Base-by-base conservation (phyloP, 2,329 filamentous ascomycete genomes). In the Talaromyces sp. region DNA sequence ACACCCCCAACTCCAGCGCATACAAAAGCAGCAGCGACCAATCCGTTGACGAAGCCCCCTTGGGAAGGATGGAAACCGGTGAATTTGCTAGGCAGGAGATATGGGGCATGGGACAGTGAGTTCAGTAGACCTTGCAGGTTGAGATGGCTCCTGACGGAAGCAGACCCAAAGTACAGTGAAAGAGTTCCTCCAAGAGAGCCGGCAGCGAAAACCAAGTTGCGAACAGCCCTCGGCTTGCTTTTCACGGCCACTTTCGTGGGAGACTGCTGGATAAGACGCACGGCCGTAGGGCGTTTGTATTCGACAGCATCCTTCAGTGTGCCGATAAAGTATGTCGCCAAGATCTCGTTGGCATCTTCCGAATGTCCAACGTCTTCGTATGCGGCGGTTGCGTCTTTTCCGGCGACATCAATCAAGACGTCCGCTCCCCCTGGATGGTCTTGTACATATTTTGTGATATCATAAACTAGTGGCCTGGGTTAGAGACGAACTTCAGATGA, bases 371-470 rank as follows among this genome's bases (percentile, higher is more conserved):
- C 73, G 27, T 78, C 74, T n/a, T 79, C 74, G 64, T 76, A 80
- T 8, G 70, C 76, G 17, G 64, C 69, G 1, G 77, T 79, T 1
- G 75, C 77, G 62, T 80, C 77, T 49, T 68, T 69, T 26, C 78
- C 78, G 35, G 75, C 78, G 49, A 74, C 67, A 56, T 79, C 75
- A 31, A 73, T 53, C 1, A 80, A 67, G 14, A 76, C 68, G 6
- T 78, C 77, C 41, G 66, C 67, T 17, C 78, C 78, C 17, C 76
- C 75, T 3, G 86, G 86, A 63, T 88, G 86, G 60, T 87, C 84
- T 26, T 81, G 73, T 1, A 84, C 62, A 63, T 86, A 88, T 50
- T 80, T 77, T 1, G 84, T 81, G 11, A 86, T 73, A 68, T 87
- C 76, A 66, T 86, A 87, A 1, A 88, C 85, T 84, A 38, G 14